Conservation (phyloP, 805 yeast species). For the Zygosaccharomyces bailii region DNA sequence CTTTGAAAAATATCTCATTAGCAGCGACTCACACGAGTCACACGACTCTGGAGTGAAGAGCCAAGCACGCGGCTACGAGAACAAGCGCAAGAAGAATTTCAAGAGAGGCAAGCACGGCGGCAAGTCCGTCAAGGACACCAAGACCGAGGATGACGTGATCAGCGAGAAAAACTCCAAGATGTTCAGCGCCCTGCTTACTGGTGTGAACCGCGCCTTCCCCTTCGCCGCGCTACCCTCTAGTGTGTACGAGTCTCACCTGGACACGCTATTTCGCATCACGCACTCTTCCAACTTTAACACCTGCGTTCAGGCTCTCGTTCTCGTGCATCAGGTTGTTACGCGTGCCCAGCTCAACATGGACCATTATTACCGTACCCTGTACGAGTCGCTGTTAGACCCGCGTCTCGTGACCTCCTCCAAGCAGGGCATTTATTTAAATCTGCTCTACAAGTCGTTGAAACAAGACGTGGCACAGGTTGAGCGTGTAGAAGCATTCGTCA, state of each 20-base stretch:
- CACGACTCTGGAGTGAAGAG: conserved; percentile 37
- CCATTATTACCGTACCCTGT: conserved; percentile 81
- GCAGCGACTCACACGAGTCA: conserved; percentile 50
- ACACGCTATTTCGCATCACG: conserved; percentile 82
- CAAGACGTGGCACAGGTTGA: conserved; percentile 54
- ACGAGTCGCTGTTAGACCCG: conserved; percentile 83
- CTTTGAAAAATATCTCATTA: conserved; percentile 77
- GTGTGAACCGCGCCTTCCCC: conserved; percentile 94
- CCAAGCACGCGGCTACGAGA: conserved; percentile 43
- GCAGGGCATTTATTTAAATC: conserved; percentile 85
- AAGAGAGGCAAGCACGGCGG: conserved; percentile 89
- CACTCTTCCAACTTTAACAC: conserved; percentile 94
- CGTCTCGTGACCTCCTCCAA: conserved; percentile 84
- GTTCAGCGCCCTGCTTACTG: conserved; percentile 88
- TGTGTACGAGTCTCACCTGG: conserved; percentile 69
- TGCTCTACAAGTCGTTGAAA: conserved; percentile 79
- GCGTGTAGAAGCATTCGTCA: conserved; percentile 84
- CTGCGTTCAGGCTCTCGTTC: conserved; percentile 83
- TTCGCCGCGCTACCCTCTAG: conserved; percentile 73
- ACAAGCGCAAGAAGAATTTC: conserved; percentile 69
- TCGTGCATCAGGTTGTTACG: conserved; percentile 74
- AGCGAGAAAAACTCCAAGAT: conserved; percentile 83
- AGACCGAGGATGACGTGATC: conserved; percentile 57
- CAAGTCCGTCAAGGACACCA: conserved; percentile 61
- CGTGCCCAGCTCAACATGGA: conserved; percentile 55